phyloP scores from a whole-genome alignment of 768 basidiomycete species.

The Thelephora ganbajun region DNA sequence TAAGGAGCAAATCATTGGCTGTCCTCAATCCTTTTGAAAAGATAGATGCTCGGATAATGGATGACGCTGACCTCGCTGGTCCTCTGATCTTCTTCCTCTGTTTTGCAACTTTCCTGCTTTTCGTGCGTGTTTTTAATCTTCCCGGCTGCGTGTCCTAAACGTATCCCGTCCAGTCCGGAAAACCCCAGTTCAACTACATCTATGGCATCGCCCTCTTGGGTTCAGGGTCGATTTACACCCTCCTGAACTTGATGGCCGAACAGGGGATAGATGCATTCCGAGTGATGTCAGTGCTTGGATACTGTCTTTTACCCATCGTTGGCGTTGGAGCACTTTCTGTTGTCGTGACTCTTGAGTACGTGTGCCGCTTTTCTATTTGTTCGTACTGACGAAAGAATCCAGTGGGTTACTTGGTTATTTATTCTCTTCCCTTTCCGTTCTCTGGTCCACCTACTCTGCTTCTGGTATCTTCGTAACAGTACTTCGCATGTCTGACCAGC shows the following conservation, averaged over 20 bases:
- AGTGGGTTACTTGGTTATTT: conserved; percentile 82
- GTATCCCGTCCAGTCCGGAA: conserved; percentile 62
- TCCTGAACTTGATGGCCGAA: conserved; percentile 95
- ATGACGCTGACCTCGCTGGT: conserved; percentile 95
- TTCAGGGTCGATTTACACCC: conserved; percentile 79
- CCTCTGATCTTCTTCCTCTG: conserved; percentile 92
- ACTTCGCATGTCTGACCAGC: conserved; percentile 88
- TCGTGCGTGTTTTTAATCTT: conserved; percentile 43
- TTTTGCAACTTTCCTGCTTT: conserved; percentile 83
- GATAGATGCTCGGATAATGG: conserved; percentile 91
- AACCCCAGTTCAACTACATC: conserved; percentile 97
- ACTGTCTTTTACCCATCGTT: conserved; percentile 95
- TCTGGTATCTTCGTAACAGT: conserved; percentile 94
- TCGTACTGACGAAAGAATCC: conserved; percentile 5
- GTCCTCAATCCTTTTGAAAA: conserved; percentile 84
- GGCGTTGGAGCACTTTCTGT: conserved; percentile 85
- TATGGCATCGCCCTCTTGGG: conserved; percentile 97
- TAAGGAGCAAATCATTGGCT: conserved; percentile 84
- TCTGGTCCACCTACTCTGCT: conserved; percentile 96
- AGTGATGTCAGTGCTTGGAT: conserved; percentile 88
- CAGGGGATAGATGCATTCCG: conserved; percentile 92
- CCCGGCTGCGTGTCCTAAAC: neutral
- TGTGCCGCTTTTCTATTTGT: conserved; percentile 9
- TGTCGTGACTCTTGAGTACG: conserved; percentile 77
- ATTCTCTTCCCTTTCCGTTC: conserved; percentile 65